A percentile compares a stretch with the other conserved stretches of the same genome.
phyloP scores from a whole-genome alignment of 345 rosid genomes.

The Toxicodendron radicans region DNA sequence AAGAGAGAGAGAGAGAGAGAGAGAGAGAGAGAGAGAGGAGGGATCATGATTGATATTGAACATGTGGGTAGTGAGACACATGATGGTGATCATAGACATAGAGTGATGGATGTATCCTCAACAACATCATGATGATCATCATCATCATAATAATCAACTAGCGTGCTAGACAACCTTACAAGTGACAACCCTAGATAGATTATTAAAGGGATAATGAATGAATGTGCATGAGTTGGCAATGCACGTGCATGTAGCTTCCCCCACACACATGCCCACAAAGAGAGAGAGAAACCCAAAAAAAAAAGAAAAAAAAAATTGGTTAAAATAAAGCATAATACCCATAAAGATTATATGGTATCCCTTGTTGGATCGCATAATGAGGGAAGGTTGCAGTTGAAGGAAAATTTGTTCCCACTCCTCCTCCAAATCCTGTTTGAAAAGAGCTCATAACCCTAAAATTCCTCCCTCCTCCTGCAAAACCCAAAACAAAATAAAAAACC shows the following conservation, averaged over 20 bases:
- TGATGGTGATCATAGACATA: neutral
- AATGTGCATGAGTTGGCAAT: conserved; percentile 50
- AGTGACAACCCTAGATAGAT: conserved; percentile 18
- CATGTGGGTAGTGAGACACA: conserved; percentile 3
- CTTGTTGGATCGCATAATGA: conserved; percentile 86
- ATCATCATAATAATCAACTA: neutral
- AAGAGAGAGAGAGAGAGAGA: conserved; percentile 10
- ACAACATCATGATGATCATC: neutral
- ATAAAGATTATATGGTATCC: conserved; percentile 74
- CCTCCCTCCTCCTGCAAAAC: conserved; percentile 35
- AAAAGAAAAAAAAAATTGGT: neutral
- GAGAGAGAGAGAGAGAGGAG: conserved; percentile 16
- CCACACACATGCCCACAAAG: neutral
- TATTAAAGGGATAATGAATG: conserved; percentile 15
- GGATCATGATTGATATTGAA: neutral
- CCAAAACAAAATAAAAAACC: neutral
- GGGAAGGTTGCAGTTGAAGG: conserved; percentile 80
- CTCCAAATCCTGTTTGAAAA: conserved; percentile 75
- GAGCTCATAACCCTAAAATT: conserved; percentile 68
- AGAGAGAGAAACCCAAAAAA: conserved; percentile 13
- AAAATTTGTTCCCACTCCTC: conserved; percentile 58
- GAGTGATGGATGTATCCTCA: neutral
- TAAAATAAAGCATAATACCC: conserved; percentile 36
- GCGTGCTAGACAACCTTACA: conserved; percentile 20
- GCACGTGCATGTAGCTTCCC: conserved; percentile 35